These are phyloP conservation scores for Solanum ossicruentum DNA, from an alignment of 257 asterid species.

Conservation along the genomic window DNA sequence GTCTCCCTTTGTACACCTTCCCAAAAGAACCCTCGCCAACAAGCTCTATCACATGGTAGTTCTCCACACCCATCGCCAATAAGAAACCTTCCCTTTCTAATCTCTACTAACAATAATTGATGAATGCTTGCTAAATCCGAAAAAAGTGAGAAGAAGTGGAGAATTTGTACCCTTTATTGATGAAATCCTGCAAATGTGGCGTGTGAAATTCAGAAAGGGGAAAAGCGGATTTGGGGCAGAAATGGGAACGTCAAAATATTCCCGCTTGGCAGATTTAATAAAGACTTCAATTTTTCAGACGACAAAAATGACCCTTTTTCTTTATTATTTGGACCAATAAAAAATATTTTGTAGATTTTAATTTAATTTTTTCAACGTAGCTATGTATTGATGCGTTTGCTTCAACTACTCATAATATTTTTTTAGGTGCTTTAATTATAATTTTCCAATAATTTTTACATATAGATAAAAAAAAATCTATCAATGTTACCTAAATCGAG, in stretches of 20 bases:
- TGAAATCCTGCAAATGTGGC: neutral
- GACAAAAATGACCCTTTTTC: neutral
- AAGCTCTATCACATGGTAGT: constrained; percentile 85
- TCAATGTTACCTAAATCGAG: too few relatives aligned
- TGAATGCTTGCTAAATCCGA: neutral
- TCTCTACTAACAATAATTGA: neutral
- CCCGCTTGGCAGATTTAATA: neutral
- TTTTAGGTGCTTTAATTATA: too few relatives aligned
- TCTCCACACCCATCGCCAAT: constrained; percentile 62
- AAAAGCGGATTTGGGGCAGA: too few relatives aligned
- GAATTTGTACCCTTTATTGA: neutral
- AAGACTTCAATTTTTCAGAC: neutral
- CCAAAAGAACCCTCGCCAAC: constrained; percentile 98
- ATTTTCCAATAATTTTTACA: too few relatives aligned
- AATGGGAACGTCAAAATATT: neutral
- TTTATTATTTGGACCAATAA: too few relatives aligned
- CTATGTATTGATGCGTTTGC: too few relatives aligned
- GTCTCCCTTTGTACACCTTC: constrained; percentile 92
- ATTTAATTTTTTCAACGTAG: too few relatives aligned
- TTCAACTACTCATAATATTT: too few relatives aligned
- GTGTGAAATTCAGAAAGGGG: neutral
- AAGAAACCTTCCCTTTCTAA: neutral
- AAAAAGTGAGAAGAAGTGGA: neutral
- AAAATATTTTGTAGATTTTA: neutral
- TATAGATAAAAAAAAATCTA: too few relatives aligned